Base-by-base conservation (phyloP, 208 protist genomes). In the Eutreptiella sp. region DNA sequence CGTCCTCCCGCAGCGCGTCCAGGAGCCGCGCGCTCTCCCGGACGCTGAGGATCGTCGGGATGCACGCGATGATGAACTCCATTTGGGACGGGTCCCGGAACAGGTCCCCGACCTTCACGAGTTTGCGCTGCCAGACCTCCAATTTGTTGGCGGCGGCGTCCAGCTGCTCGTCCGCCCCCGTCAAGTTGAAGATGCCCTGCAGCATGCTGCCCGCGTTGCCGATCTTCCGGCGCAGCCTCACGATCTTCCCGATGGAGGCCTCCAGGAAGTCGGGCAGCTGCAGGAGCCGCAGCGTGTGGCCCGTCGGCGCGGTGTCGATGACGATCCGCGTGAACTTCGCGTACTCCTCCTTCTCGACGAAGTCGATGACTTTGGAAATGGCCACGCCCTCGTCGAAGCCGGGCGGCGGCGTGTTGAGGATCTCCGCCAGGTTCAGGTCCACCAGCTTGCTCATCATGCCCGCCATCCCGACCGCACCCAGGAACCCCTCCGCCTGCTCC, bases 251-350 rank as follows among this genome's bases (percentile, higher is more conserved):
- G 9, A 87, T 70, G 1, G 73, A 71, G 1, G 46, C 55, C 43
- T 78, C 71, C 11, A 87, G 33, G 1, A 68, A 86, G 23, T 77
- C 68, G 5, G 93, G 92, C 21, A 98, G 82, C 2, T 79, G 73
- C 7, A 99, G 70, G 29, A 98, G 72, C 7, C 93, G 80, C 23
- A 99, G 76, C 4, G 94, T 98, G 68, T 99, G 95, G 23, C 97
- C 96, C 0, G 97, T 99, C 33, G 97, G 97, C 3, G 97, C 96
- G 21, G 96, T 99, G 75, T 99, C 96, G 70, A 99, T 99, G 16
- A 99, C 82, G 28, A 98, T 84, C 9, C 89, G 54, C 53, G 89
- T 81, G 71, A 86, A 97, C 3, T 94, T 76, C 59, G 94, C 76
- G 1, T 39, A 42, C 43, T 93, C 63, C 4, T 96, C 81, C 60